Evolutionary conservation across 176 grass and related monocot genomes (phyloP), one percentile per base, ranked within the genome.

Genomic region (Ananas comosus): DNA sequence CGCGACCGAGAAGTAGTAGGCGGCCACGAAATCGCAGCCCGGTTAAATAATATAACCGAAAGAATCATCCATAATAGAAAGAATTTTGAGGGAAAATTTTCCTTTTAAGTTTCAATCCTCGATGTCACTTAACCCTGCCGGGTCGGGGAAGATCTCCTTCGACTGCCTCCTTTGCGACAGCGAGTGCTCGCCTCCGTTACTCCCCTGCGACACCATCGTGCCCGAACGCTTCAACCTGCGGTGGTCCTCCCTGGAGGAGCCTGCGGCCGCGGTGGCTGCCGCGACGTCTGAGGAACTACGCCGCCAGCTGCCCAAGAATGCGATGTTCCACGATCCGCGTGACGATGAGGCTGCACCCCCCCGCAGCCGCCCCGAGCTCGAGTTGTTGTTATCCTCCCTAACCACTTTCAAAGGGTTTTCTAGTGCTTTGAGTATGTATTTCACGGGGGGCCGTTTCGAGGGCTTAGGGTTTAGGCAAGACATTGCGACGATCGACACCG

Each of bases 341-440:
- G 89, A 99, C 13, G 94, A 99, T 17, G 84, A 90, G 21, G 94
- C 94, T 5, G 33, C 33, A 7, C 0, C 33, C 33, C 33, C 33
- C 77, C 94, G 84, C 49, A 99, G 68, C 67, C 84, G 83, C 12
- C 74, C 86, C 0, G 92, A 96, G 76, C 94, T 74, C 65, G 81
- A 83, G 63, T 81, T 80, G 0, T 81, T 80, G 0, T 91, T 84
- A 1, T 99, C 94, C 75, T 99, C 94, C 49, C 94, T 88, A 7
- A 99, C 90, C 47, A 99, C 89, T 68, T 99, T 99, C 70, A 94
- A 69, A 17, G 95, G 95, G 51, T 91, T 90, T 68, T 99, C 95
- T 53, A 99, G 75, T 73, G 95, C 95, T 72, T 90, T 94, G 19
- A 94, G 80, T 68, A 99, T 88, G 68, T 99, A 90, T 70, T 80